Conservation (phyloP, 108 stramenopile species). For the Pseudonitzschia multiseries region DNA sequence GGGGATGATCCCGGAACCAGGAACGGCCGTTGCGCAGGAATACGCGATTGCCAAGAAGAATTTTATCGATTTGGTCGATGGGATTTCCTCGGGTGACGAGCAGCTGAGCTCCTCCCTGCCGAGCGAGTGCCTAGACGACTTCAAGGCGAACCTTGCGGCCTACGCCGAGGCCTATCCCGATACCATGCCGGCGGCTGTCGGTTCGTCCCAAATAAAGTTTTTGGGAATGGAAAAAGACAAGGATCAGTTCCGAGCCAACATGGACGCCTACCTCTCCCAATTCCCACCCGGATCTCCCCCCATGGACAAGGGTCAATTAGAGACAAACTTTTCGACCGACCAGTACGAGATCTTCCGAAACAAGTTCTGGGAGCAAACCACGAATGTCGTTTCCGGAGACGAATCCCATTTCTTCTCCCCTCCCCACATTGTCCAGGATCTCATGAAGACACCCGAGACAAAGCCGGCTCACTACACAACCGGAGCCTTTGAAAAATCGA, state of each 20-base stretch:
- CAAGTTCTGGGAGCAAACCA: constrained; percentile 79
- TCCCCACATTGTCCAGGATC: constrained; percentile 59
- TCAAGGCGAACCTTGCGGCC: constrained; percentile 70
- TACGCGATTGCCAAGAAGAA: constrained; percentile 76
- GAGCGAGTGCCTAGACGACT: constrained; percentile 60
- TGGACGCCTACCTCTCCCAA: constrained; percentile 75
- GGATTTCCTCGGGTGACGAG: constrained; percentile 60
- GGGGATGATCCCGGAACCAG: constrained; percentile 73
- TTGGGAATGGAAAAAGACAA: constrained; percentile 83
- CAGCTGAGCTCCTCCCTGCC: constrained; percentile 35
- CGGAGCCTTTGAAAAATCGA: constrained; percentile 20
- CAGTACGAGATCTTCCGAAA: constrained; percentile 79
- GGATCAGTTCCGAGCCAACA: constrained; percentile 68
- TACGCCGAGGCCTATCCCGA: constrained; percentile 67
- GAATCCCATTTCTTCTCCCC: constrained; percentile 69
- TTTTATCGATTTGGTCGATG: constrained; percentile 68
- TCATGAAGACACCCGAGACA: constrained; percentile 51
- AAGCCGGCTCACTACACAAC: neutral
- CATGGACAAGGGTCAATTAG: constrained; percentile 56
- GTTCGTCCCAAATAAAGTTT: constrained; percentile 60
- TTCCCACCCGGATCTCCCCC: constrained; percentile 72
- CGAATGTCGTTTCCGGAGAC: constrained; percentile 75
- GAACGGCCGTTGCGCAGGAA: constrained; percentile 77
- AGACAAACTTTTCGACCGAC: constrained; percentile 66
- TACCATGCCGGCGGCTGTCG: constrained; percentile 74